phyloP scores from a whole-genome alignment of 805 yeast genomes.

The Pichia thaimueangensis region DNA sequence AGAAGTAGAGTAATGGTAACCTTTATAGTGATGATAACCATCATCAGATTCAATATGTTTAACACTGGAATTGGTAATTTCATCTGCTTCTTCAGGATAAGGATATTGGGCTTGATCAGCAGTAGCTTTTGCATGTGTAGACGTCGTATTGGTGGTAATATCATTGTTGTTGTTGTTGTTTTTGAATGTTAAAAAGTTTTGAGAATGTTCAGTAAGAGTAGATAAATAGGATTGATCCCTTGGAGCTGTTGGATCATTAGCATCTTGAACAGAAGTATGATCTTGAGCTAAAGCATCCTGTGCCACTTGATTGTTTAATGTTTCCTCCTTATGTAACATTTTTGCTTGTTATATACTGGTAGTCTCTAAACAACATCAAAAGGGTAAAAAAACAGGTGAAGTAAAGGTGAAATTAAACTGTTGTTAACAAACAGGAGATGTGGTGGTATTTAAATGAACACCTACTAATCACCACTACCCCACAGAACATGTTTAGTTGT shows the following conservation, averaged over 20 bases:
- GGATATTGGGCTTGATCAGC: background rate
- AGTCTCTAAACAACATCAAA: too few species aligned
- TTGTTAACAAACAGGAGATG: too few species aligned
- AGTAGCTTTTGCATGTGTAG: background rate
- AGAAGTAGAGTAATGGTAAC: background rate
- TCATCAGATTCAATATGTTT: background rate
- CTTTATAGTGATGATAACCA: background rate
- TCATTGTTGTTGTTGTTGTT: background rate
- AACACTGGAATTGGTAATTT: background rate
- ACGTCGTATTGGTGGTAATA: background rate
- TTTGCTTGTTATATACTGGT: too few species aligned
- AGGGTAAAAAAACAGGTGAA: too few species aligned
- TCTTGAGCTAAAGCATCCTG: too few species aligned
- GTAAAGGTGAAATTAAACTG: too few species aligned
- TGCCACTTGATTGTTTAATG: too few species aligned
- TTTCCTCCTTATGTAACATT: too few species aligned
- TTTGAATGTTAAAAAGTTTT: constrained; percentile 1
- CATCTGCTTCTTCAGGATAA: background rate
- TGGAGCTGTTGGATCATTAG: constrained; percentile 6
- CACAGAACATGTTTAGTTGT: too few species aligned
- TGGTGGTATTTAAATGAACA: too few species aligned
- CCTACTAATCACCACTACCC: too few species aligned
- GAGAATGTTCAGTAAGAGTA: constrained; percentile 7
- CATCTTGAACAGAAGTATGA: too few species aligned
- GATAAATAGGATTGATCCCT: constrained; percentile 8